Evolutionary conservation across 2,329 filamentous ascomycete species (phyloP), one percentile per base, ranked within the genome.

Genomic region (Neurospora crassa): DNA sequence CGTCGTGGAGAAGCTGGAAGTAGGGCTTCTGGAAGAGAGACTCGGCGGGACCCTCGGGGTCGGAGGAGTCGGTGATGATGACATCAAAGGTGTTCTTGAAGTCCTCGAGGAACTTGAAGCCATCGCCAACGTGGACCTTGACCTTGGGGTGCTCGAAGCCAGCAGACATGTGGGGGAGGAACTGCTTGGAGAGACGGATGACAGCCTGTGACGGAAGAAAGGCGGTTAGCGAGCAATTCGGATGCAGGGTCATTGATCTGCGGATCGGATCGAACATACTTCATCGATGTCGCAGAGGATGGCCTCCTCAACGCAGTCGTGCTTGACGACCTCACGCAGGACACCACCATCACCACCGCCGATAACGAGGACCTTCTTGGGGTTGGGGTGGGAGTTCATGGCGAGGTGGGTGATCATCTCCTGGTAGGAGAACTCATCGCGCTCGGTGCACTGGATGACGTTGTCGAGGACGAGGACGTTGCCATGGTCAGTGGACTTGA

Each of bases 391-490:
- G 70, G 95, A 93, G 89, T 97, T 96, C 91, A 99, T 93, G 84
- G 94, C 96, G 77, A 99, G 88, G 85, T 99, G 94, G 78, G 95
- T 94, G 84, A 99, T 99, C 96, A 99, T 99, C 89, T 99, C 96
- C 88, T 99, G 96, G 90, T 97, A 97, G 78, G 94, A 93, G 88
- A 98, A 99, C 87, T 99, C 96, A 81, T 99, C 94, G 76, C 95
- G 91, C 89, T 99, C 96, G 77, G 96, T 98, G 89, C 91, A 94
- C 85, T 99, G 96, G 83, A 99, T 97, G 81, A 97, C 96, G 82
- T 98, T 98, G 88, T 99, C 96, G 77, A 99, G 90, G 74, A 99
- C 95, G 72, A 99, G 88, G 73, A 98, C 95, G 80, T 90, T 97
- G 83, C 96, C 96, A 83, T 98, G 92, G 88, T 98, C 90, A 86